These are phyloP conservation scores for Sporisorium iseilematis-ciliati DNA, from an alignment of 1,284 basidiomycete genomes.

Conservation along the genomic window DNA sequence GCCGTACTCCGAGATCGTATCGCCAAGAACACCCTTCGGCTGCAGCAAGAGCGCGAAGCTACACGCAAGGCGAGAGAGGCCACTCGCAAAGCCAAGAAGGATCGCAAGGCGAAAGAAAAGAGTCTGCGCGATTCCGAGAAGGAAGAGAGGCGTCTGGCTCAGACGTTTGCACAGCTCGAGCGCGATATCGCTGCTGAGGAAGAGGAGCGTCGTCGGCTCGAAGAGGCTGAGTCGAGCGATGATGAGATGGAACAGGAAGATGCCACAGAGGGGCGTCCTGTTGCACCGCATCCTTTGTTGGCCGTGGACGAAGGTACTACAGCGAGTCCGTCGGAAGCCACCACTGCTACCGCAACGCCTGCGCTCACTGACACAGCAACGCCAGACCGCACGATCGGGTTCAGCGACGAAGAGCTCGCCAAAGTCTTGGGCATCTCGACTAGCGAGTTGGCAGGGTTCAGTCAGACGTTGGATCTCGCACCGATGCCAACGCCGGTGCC, in stretches of 20 bases:
- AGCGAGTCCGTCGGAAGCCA: conserved; percentile 21
- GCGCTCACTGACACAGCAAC: conserved; percentile 14
- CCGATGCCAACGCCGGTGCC: conserved; percentile 4
- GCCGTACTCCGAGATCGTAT: conserved; percentile 42
- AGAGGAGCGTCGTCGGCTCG: conserved; percentile 31
- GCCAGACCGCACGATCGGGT: conserved; percentile 22
- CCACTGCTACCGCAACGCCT: conserved; percentile 17
- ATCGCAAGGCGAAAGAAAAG: conserved; percentile 38
- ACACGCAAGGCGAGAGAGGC: conserved; percentile 41
- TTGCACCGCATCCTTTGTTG: conserved; percentile 1
- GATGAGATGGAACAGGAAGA: conserved; percentile 28
- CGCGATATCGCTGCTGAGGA: conserved; percentile 42
- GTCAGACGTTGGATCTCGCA: conserved; percentile 39
- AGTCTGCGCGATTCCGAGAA: conserved; percentile 36
- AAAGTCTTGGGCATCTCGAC: conserved; percentile 49
- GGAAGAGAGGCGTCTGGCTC: conserved; percentile 31
- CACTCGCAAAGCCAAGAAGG: conserved; percentile 38
- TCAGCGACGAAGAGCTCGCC: conserved; percentile 51
- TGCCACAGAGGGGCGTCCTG: background rate
- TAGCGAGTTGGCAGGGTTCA: conserved; percentile 40
- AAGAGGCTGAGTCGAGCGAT: conserved; percentile 28
- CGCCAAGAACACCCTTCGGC: conserved; percentile 26
- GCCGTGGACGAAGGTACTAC: background rate
- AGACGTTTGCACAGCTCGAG: conserved; percentile 36
- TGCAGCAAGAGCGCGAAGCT: conserved; percentile 43